A percentile compares a stretch with the other conserved stretches of the same genome.
Evolutionary conservation across 345 rosid species (phyloP).

Genomic region (Odontarrhena argentea): DNA sequence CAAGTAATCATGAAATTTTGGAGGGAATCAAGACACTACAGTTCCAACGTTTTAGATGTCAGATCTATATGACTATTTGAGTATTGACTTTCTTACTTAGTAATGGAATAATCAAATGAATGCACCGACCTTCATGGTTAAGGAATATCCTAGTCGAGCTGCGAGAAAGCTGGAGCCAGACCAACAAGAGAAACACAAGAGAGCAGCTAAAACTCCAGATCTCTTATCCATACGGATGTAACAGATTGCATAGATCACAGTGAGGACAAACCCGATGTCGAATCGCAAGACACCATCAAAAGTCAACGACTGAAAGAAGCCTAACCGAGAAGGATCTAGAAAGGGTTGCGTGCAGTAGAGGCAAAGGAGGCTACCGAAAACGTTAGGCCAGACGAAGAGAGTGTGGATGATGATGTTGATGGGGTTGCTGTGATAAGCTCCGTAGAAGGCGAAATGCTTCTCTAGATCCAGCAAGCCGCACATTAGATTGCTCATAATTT

Average conservation of each 20-base stretch:
- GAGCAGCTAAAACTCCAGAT: slow-evolving; percentile 79
- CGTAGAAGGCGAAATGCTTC: slow-evolving; percentile 82
- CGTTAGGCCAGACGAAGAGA: slow-evolving; percentile 76
- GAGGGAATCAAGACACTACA: no score
- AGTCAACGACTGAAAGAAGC: slow-evolving; percentile 38
- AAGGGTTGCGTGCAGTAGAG: slow-evolving; percentile 59
- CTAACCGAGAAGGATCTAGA: slow-evolving; percentile 39
- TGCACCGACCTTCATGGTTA: slow-evolving; percentile 59
- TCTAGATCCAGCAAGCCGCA: slow-evolving; percentile 67
- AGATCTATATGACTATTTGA: no score
- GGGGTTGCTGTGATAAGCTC: slow-evolving; percentile 77
- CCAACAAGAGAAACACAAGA: slow-evolving; percentile 74
- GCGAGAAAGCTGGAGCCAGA: slow-evolving; percentile 61
- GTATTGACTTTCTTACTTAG: background rate
- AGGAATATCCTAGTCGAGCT: slow-evolving; percentile 52
- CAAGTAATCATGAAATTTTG: background rate
- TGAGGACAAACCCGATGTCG: slow-evolving; percentile 57
- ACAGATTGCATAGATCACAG: slow-evolving; percentile 54
- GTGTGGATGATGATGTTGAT: slow-evolving; percentile 66
- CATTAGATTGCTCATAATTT: slow-evolving; percentile 38
- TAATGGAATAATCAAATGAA: background rate
- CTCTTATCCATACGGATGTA: slow-evolving; percentile 63
- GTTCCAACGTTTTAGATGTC: no score
- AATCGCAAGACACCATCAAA: slow-evolving; percentile 47
- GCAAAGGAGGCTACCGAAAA: slow-evolving; percentile 63